phyloP scores from a whole-genome alignment of 2,329 filamentous ascomycete species.

The Botryosphaeria agaves region DNA sequence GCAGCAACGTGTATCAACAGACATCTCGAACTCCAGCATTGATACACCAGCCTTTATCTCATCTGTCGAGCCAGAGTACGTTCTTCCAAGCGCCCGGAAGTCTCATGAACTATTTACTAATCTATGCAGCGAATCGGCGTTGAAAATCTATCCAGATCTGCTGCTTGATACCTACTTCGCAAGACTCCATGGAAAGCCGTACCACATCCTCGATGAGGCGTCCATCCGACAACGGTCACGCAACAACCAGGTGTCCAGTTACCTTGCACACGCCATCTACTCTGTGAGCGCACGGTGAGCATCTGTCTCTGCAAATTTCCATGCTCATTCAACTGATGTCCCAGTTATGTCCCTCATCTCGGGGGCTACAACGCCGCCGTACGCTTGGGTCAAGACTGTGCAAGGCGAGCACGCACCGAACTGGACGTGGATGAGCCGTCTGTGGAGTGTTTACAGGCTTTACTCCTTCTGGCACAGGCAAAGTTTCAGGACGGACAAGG shows the following conservation, averaged over 20 bases:
- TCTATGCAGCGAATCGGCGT: too few species aligned
- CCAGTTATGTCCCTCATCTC: constrained; percentile 50
- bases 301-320: constrained; percentile 18
- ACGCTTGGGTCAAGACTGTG: constrained; percentile 54
- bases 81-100: too few species aligned
- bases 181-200: constrained; percentile 66
- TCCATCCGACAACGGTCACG: constrained; percentile 56
- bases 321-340: constrained; percentile 31
- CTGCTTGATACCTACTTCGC: constrained; percentile 66
- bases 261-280: constrained; percentile 35
- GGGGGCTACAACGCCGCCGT: constrained; percentile 50
- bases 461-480: constrained; percentile 58
- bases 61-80: too few species aligned
- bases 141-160: too few species aligned
- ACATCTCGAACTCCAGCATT: too few species aligned
- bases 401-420: constrained; percentile 47
- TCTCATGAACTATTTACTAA: too few species aligned
- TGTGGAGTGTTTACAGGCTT: constrained; percentile 57
- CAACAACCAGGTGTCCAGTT: constrained; percentile 41
- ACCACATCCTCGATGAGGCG: constrained; percentile 63
- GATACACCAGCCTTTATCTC: too few species aligned
- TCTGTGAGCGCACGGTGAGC: constrained; percentile 27
- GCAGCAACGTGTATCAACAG: constrained; percentile 3
- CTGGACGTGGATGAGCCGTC: constrained; percentile 69
- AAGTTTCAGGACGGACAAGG: constrained; percentile 64